Base-by-base conservation (phyloP, 1,284 basidiomycete genomes). In the Trichosporon asahii region DNA sequence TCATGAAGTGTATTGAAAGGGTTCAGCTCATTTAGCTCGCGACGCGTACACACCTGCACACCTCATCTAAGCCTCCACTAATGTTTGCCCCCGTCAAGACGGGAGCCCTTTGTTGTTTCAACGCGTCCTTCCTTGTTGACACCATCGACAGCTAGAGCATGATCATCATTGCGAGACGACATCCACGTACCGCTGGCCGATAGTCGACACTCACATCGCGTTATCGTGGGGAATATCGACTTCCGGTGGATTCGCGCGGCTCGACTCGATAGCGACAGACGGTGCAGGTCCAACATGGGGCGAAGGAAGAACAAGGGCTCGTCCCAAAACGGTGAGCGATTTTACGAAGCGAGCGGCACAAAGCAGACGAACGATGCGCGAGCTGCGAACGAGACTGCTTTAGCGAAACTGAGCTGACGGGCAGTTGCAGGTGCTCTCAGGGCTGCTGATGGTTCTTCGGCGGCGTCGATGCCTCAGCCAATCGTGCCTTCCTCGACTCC, bases 1-100 rank as follows among this genome's bases (percentile, higher is more conserved):
- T 53, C 49, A 53, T 53, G 49, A 12, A 53, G 23, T 12, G 21
- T 25, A 18, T 53, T 49, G n/a, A 49, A 21, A 49, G 46, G 46
- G 46, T 53, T 53, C 40, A 53, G 49, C 21, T 53, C 49, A 53
- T 53, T 53, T 53, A 53, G 49, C 49, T 53, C 49, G 49, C n/a
- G 23, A 53, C 49, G 23, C 49, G 23, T 25, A 18, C 15, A 6
- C 21, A 25, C 21, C 12, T 25, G 23, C 23, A 53, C 49, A 12
- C 49, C 49, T 53, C 49, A 9, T 23, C 49, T 21, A 2, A 9
- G 33, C 57, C 57, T 61, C 57, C 57, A 61, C 57, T 23, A 31
- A 25, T 11, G 57, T 61, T 61, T 61, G 57, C 57, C 57, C 57
- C 57, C 57, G 57, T n/a, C 27, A 12, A 2, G 29, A 33, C 57